Base-by-base conservation (phyloP, 257 asterid genomes). In the Ligustrum vulgare region DNA sequence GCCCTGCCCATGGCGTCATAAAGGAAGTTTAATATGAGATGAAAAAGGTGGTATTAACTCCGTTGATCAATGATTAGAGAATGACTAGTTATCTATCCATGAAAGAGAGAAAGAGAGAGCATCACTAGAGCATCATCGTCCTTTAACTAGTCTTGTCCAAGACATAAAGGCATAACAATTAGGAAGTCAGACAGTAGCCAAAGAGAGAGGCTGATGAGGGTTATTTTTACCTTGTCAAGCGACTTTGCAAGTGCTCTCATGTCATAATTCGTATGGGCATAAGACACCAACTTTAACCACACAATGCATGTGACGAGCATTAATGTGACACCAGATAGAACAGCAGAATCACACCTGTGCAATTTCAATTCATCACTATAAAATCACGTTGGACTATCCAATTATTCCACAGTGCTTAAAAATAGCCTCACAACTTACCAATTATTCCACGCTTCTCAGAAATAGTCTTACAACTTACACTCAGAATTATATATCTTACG, bases 251-350 rank as follows among this genome's bases (percentile, higher is more conserved):
- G 91, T 51, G 80, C 85, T 79, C 97, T 87, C 93, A 95, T 79
- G 78, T 95, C 99, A 79, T 91, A 89, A 78, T 87, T 95, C 74
- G 98, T 87, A 82, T 95, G 99, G 1, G 98, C 99, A 73, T 95
- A 95, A 4, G 98, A 95, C 41, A 95, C 87, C 90, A 93, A 82
- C 87, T 95, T 95, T 86, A 95, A 80, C 99, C 99, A 95, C 82
- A 89, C 96, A 74, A 85, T 85, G 88, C 93, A 87, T 76, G 97
- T 80, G 79, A 87, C 83, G 32, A 89, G 89, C 98, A 91, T 95
- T 73, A 95, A 82, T 6, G 87, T 83, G 72, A 83, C 96, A 43
- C 99, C 98, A 2, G 97, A 89, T 49, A 86, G 91, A 71, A 95
- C 97, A 62, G 98, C 98, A 84, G 98, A 89, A 83, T 93, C 98